Evolutionary conservation across 208 protist species (phyloP).

Genomic region (Trypanosomatidae sp.): DNA sequence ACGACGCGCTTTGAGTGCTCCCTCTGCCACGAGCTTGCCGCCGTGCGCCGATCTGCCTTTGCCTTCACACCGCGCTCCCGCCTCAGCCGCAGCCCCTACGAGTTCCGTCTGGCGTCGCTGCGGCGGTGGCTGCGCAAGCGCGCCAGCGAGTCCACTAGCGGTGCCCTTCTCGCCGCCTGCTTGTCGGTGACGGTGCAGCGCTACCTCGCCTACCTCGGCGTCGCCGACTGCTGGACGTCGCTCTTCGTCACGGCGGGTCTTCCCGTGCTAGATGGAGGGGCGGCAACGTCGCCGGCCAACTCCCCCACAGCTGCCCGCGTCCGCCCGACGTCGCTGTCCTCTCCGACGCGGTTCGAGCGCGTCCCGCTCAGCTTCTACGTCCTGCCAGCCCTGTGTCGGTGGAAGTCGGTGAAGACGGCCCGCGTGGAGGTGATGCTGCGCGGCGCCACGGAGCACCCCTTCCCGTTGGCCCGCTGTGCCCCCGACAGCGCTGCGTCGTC

Average conservation of each 20-base stretch:
- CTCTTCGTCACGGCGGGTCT: constrained; percentile 25
- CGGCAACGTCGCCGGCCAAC: background rate
- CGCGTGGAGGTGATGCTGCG: constrained; percentile 13
- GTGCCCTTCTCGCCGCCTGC: constrained; percentile 16
- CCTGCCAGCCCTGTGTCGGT: constrained; percentile 21
- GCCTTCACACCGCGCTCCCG: background rate
- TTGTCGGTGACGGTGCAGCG: constrained; percentile 13
- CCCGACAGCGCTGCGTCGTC: no score
- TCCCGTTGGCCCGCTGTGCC: constrained; percentile 9
- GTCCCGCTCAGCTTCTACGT: constrained; percentile 30
- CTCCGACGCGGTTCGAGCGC: background rate
- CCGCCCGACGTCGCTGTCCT: constrained; percentile 1
- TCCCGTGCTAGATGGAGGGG: background rate
- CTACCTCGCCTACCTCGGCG: constrained; percentile 28
- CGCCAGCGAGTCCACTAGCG: constrained; percentile 7
- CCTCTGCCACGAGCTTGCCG: constrained; percentile 16
- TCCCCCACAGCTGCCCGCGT: background rate
- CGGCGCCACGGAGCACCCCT: constrained; percentile 11
- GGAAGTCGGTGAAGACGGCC: constrained; percentile 6
- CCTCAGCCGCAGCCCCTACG: constrained; percentile 13
- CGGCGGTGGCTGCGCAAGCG: constrained; percentile 30
- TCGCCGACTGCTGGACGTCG: constrained; percentile 27
- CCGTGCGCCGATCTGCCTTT: background rate
- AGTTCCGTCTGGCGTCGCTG: constrained; percentile 25
- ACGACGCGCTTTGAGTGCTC: constrained; percentile 10